A percentile compares a stretch with the other conserved stretches of the same genome.
These are phyloP conservation scores for Tylopilus felleus DNA, from an alignment of 768 basidiomycete species.

Conservation along the genomic window DNA sequence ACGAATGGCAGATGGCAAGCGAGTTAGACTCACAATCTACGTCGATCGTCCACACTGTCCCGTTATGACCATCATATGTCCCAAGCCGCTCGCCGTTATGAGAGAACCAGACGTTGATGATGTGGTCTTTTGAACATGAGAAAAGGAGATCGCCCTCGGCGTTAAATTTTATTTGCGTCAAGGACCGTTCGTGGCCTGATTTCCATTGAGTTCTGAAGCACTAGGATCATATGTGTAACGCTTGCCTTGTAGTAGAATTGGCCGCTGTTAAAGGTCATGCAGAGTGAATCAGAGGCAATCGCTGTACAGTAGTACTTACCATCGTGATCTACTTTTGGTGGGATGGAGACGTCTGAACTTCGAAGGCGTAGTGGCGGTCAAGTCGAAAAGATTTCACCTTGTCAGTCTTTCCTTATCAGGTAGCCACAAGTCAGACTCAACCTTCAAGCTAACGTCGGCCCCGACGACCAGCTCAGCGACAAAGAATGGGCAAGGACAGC, in stretches of 20 bases:
- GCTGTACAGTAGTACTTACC: conserved; percentile 1
- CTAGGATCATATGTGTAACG: background rate
- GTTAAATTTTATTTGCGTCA: conserved; percentile 98
- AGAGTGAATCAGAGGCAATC: background rate
- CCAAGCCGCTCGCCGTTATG: conserved; percentile 97
- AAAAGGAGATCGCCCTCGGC: conserved; percentile 94
- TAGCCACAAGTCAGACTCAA: too few species aligned
- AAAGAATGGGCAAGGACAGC: conserved; percentile 13
- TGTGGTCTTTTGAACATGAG: conserved; percentile 90
- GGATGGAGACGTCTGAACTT: background rate
- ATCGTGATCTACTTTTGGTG: conserved; percentile 9
- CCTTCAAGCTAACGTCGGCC: too few species aligned
- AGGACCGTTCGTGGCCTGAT: conserved; percentile 91
- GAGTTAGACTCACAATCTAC: conserved; percentile 73
- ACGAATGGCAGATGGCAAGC: background rate
- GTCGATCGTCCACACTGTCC: conserved; percentile 95
- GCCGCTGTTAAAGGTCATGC: conserved; percentile 43
- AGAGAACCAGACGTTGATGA: conserved; percentile 96
- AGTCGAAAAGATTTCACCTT: conserved; percentile 19
- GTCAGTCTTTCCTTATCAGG: conserved; percentile 22
- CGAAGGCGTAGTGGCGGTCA: background rate
- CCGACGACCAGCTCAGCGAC: background rate
- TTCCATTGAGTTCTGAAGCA: conserved; percentile 14
- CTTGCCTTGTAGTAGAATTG: conserved; percentile 68
- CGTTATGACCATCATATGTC: conserved; percentile 95